These are phyloP conservation scores for Antitrichia curtipendula DNA, from an alignment of 225 moss, liverwort and hornwort species.

Conservation along the genomic window DNA sequence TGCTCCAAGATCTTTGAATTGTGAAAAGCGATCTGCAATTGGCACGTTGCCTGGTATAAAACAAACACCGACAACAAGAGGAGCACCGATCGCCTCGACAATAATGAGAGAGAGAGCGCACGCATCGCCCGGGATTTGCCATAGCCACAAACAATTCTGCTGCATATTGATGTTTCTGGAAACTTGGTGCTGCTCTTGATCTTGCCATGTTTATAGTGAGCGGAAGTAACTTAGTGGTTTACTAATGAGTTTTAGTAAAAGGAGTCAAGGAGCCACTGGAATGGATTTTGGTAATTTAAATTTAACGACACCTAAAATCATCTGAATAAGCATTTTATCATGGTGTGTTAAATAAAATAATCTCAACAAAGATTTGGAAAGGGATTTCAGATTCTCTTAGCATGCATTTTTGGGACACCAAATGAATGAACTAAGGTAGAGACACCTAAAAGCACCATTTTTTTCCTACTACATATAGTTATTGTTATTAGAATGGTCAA, in stretches of 20 bases:
- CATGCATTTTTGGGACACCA: too few species aligned
- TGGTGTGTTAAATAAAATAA: neutral
- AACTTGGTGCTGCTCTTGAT: neutral
- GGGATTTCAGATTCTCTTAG: fast-evolving
- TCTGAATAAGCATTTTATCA: neutral
- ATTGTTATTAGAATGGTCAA: neutral
- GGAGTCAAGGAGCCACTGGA: too few species aligned
- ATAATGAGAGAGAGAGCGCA: neutral
- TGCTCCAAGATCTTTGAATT: neutral
- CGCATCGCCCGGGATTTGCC: neutral
- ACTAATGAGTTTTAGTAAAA: neutral
- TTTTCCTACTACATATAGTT: too few species aligned
- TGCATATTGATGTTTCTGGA: neutral
- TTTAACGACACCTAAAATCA: fast-evolving
- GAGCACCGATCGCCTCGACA: neutral
- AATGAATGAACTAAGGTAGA: neutral
- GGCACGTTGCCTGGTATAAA: too few species aligned
- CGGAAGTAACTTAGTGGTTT: neutral
- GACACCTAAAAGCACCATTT: fast-evolving
- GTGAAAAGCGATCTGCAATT: neutral
- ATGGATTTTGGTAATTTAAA: too few species aligned
- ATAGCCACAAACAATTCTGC: neutral
- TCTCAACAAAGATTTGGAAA: too few species aligned
- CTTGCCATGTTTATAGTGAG: neutral
- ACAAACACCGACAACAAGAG: neutral